phyloP scores from a whole-genome alignment of 371 early-diverging fungal species.

The Gilbertella persicaria region DNA sequence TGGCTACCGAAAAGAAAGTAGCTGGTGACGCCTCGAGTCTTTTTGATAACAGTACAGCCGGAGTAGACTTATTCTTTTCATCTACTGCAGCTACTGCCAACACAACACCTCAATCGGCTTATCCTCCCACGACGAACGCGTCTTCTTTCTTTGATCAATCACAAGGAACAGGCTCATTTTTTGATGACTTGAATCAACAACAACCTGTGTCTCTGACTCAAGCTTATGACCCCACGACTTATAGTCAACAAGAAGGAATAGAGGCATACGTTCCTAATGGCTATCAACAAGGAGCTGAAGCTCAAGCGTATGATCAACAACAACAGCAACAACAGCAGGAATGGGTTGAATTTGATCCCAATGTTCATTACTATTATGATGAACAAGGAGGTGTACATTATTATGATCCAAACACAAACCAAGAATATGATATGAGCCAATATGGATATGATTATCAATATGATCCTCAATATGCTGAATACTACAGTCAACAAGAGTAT shows the following conservation, averaged over 20 bases:
- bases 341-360: slow-evolving; percentile 34
- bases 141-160: slow-evolving; percentile 25
- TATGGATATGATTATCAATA: slow-evolving; percentile 28
- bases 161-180: slow-evolving; percentile 10
- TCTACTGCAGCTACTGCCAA: neutral
- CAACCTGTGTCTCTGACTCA: slow-evolving; percentile 2
- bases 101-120: neutral
- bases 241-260: slow-evolving; percentile 2
- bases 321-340: slow-evolving; percentile 4
- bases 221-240: slow-evolving; percentile 8
- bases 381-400: slow-evolving; percentile 37
- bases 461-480: slow-evolving; percentile 31
- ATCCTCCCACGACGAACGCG: slow-evolving; percentile 13
- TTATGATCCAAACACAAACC: slow-evolving; percentile 43
- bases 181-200: slow-evolving; percentile 9
- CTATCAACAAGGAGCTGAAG: neutral
- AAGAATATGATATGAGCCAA: slow-evolving; percentile 36
- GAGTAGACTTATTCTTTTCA: slow-evolving; percentile 21
- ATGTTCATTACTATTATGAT: slow-evolving; percentile 43
- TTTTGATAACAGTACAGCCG: slow-evolving; percentile 19
- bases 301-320: slow-evolving; percentile 3
- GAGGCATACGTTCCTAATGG: neutral
- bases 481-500: slow-evolving; percentile 27
- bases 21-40: slow-evolving; percentile 34
- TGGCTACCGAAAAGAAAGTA: slow-evolving; percentile 2